These are phyloP conservation scores for Candida rishiriensis DNA, from an alignment of 805 yeast genomes.

Conservation along the genomic window DNA sequence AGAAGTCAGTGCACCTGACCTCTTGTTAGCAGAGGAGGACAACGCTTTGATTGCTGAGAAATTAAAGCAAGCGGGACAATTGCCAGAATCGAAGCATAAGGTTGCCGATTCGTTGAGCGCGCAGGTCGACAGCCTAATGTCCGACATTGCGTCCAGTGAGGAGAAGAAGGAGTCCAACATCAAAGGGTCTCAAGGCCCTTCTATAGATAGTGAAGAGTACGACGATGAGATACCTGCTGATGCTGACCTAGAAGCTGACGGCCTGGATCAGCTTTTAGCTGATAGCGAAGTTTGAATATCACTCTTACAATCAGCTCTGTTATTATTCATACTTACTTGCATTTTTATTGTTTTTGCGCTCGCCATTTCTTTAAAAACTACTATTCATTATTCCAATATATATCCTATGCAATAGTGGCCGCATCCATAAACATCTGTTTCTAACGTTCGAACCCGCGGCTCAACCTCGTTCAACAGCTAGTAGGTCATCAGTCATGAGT, in stretches of 20 bases:
- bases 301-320: too few species aligned
- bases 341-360: too few species aligned
- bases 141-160: too few species aligned
- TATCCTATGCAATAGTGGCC: too few species aligned
- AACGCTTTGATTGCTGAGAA: slow-evolving; percentile 22
- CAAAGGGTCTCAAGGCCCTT: slow-evolving; percentile 5
- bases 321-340: too few species aligned
- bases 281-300: not conserved
- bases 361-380: too few species aligned
- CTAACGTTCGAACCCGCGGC: too few species aligned
- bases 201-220: not conserved
- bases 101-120: slow-evolving; percentile 25
- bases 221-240: not conserved
- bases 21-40: slow-evolving; percentile 10
- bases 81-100: slow-evolving; percentile 23
- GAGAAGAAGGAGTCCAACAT: slow-evolving; percentile 10
- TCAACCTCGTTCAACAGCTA: too few species aligned
- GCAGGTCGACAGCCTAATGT: slow-evolving; percentile 12
- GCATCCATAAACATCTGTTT: too few species aligned
- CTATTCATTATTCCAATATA: too few species aligned
- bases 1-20: too few species aligned
- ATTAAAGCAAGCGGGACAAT: slow-evolving; percentile 17
- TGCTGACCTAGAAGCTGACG: not conserved
- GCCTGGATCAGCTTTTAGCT: not conserved
- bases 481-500: too few species aligned